These are phyloP conservation scores for Penicillium tannophilum DNA, from an alignment of 495 filamentous ascomycete species.

Conservation along the genomic window DNA sequence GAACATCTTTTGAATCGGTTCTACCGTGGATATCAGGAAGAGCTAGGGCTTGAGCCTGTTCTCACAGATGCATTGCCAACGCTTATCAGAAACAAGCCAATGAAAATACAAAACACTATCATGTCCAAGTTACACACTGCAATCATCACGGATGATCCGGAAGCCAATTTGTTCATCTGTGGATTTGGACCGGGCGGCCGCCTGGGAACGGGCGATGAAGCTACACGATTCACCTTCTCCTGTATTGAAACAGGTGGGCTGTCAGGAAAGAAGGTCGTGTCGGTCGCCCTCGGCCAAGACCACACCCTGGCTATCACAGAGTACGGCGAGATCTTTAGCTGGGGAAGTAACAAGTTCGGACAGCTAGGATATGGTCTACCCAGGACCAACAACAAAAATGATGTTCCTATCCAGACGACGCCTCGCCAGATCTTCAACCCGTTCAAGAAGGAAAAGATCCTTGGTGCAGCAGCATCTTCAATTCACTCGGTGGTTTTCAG, in stretches of 20 bases:
- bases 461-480: constrained; percentile 86
- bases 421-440: constrained; percentile 91
- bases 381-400: constrained; percentile 55
- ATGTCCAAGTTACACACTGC: constrained; percentile 94
- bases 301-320: constrained; percentile 84
- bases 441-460: constrained; percentile 79
- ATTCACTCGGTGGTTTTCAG: constrained; percentile 92
- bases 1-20: constrained; percentile 74
- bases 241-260: constrained; percentile 75
- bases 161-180: constrained; percentile 90
- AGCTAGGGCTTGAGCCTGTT: constrained; percentile 30
- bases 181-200: constrained; percentile 90
- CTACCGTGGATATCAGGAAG: constrained; percentile 58
- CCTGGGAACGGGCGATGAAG: constrained; percentile 86
- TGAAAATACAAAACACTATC: constrained; percentile 73
- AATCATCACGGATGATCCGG: constrained; percentile 83
- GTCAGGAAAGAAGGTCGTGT: constrained; percentile 66
- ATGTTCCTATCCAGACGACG: constrained; percentile 75
- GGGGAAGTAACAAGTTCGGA: constrained; percentile 85
- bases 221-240: constrained; percentile 80
- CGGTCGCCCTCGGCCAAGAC: constrained; percentile 83
- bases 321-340: constrained; percentile 83
- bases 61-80: constrained; percentile 59
- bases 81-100: constrained; percentile 65
- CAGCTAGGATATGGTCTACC: constrained; percentile 81